Evolutionary conservation across 257 asterid genomes (phyloP).

Genomic region (Solanum pennellii): DNA sequence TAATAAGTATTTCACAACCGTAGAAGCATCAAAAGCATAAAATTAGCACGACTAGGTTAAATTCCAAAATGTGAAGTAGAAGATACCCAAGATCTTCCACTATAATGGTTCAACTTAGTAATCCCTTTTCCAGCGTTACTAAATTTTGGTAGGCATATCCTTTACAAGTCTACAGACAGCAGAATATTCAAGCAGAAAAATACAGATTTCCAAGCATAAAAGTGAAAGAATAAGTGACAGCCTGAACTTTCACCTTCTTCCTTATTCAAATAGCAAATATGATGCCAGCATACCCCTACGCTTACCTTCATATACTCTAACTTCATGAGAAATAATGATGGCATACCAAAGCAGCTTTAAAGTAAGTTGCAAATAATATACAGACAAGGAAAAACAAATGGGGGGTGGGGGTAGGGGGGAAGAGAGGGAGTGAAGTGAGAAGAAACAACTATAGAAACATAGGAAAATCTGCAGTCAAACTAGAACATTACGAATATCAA

Average conservation of each 20-base stretch:
- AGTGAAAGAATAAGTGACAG: neutral
- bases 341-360: neutral
- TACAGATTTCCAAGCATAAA: neutral
- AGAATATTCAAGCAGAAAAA: neutral
- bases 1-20: neutral
- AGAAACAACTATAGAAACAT: neutral
- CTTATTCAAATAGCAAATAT: neutral
- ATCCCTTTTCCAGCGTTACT: neutral
- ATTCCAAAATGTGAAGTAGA: neutral
- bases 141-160: neutral
- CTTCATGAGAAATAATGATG: neutral
- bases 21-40: neutral
- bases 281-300: neutral
- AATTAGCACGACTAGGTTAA: neutral
- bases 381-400: neutral
- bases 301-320: neutral
- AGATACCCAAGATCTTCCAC: neutral
- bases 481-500: slow-evolving; percentile 83
- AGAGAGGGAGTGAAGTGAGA: neutral
- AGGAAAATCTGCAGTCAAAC: slow-evolving; percentile 12
- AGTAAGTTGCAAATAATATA: neutral
- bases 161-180: neutral
- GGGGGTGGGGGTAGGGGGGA: neutral
- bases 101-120: neutral
- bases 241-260: neutral